Conservation (phyloP, 345 rosid species). For the Aquilaria sinensis region DNA sequence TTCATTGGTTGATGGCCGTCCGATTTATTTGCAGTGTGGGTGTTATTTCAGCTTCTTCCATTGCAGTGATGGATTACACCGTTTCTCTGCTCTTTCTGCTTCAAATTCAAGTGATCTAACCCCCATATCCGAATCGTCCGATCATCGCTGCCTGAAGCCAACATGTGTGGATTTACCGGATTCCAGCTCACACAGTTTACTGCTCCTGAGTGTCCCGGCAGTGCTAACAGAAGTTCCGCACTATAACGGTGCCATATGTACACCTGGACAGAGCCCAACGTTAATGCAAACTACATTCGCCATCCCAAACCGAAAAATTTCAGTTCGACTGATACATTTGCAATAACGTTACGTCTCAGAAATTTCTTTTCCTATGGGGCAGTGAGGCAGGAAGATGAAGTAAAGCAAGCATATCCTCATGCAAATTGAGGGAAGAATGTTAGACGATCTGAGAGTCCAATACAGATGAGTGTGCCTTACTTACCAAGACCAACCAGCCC, state of each 20-base stretch:
- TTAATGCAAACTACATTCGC: background rate
- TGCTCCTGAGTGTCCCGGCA: conserved; percentile 71
- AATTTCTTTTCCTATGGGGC: too few species aligned
- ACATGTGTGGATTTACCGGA: conserved; percentile 56
- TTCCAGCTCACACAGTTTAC: conserved; percentile 78
- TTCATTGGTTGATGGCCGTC: background rate
- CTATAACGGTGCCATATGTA: conserved; percentile 64
- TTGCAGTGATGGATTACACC: conserved; percentile 20
- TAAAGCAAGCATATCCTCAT: too few species aligned
- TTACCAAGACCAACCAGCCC: too few species aligned
- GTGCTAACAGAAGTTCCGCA: conserved; percentile 31
- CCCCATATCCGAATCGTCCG: conserved; percentile 74
- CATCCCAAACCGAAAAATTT: too few species aligned
- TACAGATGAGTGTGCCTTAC: too few species aligned
- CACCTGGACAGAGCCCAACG: conserved; percentile 28
- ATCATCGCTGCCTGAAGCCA: conserved; percentile 73
- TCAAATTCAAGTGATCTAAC: conserved; percentile 29
- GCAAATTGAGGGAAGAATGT: too few species aligned
- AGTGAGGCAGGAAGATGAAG: too few species aligned
- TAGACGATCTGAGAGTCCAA: too few species aligned
- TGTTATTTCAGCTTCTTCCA: conserved; percentile 22
- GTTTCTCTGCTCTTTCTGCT: conserved; percentile 21
- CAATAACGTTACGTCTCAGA: too few species aligned
- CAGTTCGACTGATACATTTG: too few species aligned
- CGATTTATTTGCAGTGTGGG: background rate